Conservation (phyloP, 2,329 filamentous ascomycete species). For the Trichophyton verrucosum region DNA sequence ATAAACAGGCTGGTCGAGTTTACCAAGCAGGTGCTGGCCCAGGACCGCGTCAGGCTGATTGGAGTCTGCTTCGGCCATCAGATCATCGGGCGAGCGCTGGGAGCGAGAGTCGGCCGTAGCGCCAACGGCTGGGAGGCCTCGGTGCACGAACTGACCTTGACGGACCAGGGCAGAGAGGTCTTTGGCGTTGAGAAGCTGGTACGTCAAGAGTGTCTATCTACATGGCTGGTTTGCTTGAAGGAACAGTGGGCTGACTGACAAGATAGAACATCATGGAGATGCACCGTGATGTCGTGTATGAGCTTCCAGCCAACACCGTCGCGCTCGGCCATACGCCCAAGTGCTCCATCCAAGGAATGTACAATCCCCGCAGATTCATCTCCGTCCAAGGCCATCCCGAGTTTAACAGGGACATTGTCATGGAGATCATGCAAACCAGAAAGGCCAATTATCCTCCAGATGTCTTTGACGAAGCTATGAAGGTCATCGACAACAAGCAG, state of each 20-base stretch:
- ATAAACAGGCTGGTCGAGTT: constrained; percentile 63
- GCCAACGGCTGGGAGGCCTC: constrained; percentile 69
- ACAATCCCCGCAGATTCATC: constrained; percentile 52
- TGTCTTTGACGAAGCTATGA: constrained; percentile 55
- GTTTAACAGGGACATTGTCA: constrained; percentile 60
- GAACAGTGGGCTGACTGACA: background rate
- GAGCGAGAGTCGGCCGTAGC: constrained; percentile 53
- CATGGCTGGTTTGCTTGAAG: background rate
- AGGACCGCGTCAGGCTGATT: constrained; percentile 55
- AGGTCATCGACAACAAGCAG: constrained; percentile 53
- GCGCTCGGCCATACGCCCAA: constrained; percentile 51
- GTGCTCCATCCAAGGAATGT: constrained; percentile 72
- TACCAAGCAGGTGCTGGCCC: constrained; percentile 48
- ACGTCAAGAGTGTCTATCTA: constrained; percentile 9
- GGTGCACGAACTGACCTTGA: constrained; percentile 57
- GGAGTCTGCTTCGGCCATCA: constrained; percentile 84
- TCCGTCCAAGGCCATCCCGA: constrained; percentile 82
- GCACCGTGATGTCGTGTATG: constrained; percentile 65
- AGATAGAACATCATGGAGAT: constrained; percentile 56
- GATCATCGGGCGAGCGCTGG: constrained; percentile 63
- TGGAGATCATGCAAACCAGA: constrained; percentile 53
- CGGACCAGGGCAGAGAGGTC: constrained; percentile 55
- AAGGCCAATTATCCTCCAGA: constrained; percentile 61
- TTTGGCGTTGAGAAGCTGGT: constrained; percentile 55
- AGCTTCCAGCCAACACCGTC: constrained; percentile 50